These are phyloP conservation scores for Trametes pubescens DNA, from an alignment of 1,284 basidiomycete species.

Conservation along the genomic window DNA sequence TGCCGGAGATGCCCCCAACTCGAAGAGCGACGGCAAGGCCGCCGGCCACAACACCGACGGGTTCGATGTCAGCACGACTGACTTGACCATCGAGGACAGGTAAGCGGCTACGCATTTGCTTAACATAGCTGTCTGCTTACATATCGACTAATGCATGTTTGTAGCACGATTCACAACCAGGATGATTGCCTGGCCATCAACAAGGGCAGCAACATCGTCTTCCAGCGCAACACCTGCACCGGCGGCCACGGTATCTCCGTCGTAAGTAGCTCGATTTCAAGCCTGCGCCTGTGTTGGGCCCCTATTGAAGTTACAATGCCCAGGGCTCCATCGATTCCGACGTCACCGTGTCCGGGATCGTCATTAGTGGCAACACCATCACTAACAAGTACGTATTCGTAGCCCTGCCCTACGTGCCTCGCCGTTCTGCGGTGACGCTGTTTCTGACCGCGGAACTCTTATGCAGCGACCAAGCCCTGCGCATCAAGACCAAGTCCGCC, in stretches of 20 bases:
- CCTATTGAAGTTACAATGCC: background rate
- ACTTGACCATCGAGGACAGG: constrained; percentile 54
- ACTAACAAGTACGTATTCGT: constrained; percentile 38
- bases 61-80: constrained; percentile 55
- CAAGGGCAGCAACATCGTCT: constrained; percentile 60
- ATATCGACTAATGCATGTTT: background rate
- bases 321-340: constrained; percentile 59
- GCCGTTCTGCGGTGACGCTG: background rate
- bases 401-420: too few relatives aligned
- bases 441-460: background rate
- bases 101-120: background rate
- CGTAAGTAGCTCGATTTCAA: constrained; percentile 28
- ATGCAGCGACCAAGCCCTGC: constrained; percentile 48
- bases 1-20: constrained; percentile 51
- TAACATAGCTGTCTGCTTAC: background rate
- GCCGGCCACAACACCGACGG: constrained; percentile 59
- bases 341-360: constrained; percentile 55
- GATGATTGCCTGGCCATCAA: constrained; percentile 74
- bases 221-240: constrained; percentile 60
- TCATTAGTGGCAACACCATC: constrained; percentile 56
- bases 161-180: constrained; percentile 45
- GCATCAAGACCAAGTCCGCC: constrained; percentile 50
- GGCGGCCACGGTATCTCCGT: constrained; percentile 70
- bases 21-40: constrained; percentile 49
- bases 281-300: background rate